These are phyloP conservation scores for Ricinus communis DNA, from an alignment of 345 rosid species.

Conservation along the genomic window DNA sequence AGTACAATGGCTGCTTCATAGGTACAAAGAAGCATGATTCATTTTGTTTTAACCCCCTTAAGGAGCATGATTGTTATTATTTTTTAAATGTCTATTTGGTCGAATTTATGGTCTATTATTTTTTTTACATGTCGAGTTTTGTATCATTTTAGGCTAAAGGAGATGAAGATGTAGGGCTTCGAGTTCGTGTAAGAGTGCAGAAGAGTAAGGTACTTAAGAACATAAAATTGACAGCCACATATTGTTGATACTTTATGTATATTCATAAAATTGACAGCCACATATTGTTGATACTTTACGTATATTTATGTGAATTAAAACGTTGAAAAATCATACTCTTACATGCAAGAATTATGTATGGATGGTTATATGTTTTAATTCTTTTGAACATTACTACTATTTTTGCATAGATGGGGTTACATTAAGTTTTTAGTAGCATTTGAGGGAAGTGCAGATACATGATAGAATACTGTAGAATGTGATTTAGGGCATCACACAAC, in stretches of 20 bases:
- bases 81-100: conserved; percentile 8
- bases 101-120: conserved; percentile 3
- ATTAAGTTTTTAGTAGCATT: not conserved
- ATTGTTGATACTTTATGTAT: not conserved
- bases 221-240: conserved; percentile 9
- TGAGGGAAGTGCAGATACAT: not conserved
- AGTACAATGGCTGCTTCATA: conserved; percentile 30
- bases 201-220: conserved; percentile 79
- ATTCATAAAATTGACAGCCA: conserved; percentile 9
- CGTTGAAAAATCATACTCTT: not conserved
- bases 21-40: not conserved
- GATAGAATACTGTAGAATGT: not conserved
- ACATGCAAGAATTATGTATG: not conserved
- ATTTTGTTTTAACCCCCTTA: too few relatives aligned
- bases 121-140: conserved; percentile 10
- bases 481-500: not conserved
- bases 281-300: not conserved
- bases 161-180: conserved; percentile 87
- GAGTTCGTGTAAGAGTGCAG: conserved; percentile 92
- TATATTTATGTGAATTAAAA: not conserved
- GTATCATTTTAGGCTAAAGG: conserved; percentile 61
- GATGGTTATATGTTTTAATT: not conserved
- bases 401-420: not conserved
- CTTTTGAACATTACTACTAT: not conserved
- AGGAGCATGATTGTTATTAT: not conserved